Percentiles rank a stretch among this genome's conserved stretches.
Evolutionary conservation across 257 asterid species (phyloP).

Genomic region (Anisodus acutangulus): DNA sequence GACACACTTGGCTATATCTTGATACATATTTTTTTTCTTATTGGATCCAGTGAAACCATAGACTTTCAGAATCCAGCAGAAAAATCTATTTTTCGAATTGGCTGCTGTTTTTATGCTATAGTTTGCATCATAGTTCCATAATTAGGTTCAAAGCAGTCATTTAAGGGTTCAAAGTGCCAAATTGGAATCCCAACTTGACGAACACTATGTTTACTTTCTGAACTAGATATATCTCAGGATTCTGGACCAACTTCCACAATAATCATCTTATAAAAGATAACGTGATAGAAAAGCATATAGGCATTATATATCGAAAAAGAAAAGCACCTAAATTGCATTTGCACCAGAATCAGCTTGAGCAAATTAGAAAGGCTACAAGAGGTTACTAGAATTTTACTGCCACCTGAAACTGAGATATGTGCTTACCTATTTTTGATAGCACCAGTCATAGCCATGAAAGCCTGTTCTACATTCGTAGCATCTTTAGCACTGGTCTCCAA

Average conservation of each 20-base stretch:
- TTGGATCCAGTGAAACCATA: background rate
- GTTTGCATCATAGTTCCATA: background rate
- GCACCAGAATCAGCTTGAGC: background rate
- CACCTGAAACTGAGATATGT: background rate
- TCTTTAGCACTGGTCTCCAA: constrained; percentile 32
- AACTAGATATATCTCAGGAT: constrained; percentile 3
- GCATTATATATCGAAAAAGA: background rate
- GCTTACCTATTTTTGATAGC: constrained; percentile 27
- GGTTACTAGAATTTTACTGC: background rate
- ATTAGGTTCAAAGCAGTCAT: background rate
- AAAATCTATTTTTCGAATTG: background rate
- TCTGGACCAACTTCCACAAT: background rate
- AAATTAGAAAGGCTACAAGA: background rate
- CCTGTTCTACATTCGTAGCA: constrained; percentile 30
- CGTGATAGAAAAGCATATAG: background rate
- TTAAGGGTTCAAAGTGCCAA: background rate
- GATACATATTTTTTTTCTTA: background rate
- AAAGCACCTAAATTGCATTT: background rate
- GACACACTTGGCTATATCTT: background rate
- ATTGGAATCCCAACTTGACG: background rate
- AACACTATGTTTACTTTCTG: background rate
- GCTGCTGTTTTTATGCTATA: background rate
- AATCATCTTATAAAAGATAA: background rate
- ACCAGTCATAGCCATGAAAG: constrained; percentile 26
- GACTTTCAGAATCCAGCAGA: background rate